These are phyloP conservation scores for Phtheirospermum japonicum DNA, from an alignment of 257 asterid species.

Conservation along the genomic window DNA sequence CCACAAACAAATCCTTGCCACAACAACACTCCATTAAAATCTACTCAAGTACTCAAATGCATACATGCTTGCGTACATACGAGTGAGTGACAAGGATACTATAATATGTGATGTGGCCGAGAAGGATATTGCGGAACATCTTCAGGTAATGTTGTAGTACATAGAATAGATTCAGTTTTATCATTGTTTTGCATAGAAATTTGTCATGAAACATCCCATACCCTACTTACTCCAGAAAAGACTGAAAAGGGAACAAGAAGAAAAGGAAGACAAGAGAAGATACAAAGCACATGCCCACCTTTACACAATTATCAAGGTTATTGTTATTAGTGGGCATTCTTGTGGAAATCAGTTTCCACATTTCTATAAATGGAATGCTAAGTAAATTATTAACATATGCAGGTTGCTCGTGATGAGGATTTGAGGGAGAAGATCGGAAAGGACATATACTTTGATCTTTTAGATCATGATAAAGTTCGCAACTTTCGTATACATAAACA, in stretches of 20 bases:
- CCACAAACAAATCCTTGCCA: conserved; percentile 97
- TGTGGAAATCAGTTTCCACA: conserved; percentile 7
- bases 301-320: conserved; percentile 91
- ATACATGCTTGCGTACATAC: conserved; percentile 97
- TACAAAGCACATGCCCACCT: conserved; percentile 96
- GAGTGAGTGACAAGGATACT: conserved; percentile 95
- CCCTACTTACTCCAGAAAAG: conserved; percentile 56
- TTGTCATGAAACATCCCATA: conserved; percentile 19
- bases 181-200: conserved; percentile 23
- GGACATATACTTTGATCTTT: conserved; percentile 86
- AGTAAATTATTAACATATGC: conserved; percentile 28
- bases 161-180: conserved; percentile 14
- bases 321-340: conserved; percentile 15
- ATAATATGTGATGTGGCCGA: conserved; percentile 94
- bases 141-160: conserved; percentile 54
- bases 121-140: conserved; percentile 98
- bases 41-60: conserved; percentile 97
- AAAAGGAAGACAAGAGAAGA: conserved; percentile 90
- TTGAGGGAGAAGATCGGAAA: conserved; percentile 89
- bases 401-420: conserved; percentile 99
- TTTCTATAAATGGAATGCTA: conserved; percentile 25
- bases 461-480: conserved; percentile 94
- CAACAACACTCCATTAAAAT: conserved; percentile 88
- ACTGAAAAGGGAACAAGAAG: conserved; percentile 96
- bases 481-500: conserved; percentile 93